Conservation (phyloP, 2,329 filamentous ascomycete genomes). For the Gliomastix tumulicola region DNA sequence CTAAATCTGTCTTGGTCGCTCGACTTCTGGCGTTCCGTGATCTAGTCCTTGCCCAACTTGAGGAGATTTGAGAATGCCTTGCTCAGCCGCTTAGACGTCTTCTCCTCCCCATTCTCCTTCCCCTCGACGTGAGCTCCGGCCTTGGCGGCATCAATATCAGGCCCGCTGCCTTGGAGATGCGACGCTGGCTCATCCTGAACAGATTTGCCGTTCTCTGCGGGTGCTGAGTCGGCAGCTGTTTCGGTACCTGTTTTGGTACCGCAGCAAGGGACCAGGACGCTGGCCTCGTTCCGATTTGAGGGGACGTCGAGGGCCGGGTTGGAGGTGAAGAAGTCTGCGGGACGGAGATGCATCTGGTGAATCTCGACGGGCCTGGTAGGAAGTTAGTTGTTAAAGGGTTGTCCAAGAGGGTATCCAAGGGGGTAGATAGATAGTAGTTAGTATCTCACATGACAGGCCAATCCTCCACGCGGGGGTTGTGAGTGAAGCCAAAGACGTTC, state of each 20-base stretch:
- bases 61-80: no score
- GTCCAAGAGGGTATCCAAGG: neutral
- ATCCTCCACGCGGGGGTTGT: constrained; percentile 40
- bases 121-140: constrained; percentile 6
- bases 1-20: no score
- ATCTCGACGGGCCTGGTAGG: constrained; percentile 36
- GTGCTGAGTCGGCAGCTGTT: no score
- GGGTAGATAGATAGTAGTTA: no score
- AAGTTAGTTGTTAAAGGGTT: constrained; percentile 4
- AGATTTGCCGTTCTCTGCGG: constrained; percentile 5
- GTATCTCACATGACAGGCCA: constrained; percentile 47
- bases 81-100: constrained; percentile 2
- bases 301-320: constrained; percentile 39
- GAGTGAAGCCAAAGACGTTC: constrained; percentile 41
- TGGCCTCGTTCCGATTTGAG: constrained; percentile 23
- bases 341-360: constrained; percentile 36
- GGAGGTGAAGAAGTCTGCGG: constrained; percentile 36
- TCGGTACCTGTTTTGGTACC: no score
- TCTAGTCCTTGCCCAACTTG: no score
- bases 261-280: constrained; percentile 31
- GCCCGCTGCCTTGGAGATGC: constrained; percentile 22
- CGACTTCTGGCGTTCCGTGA: no score
- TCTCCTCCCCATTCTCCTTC: constrained; percentile 3
- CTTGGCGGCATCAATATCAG: constrained; percentile 8
- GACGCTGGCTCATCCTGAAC: constrained; percentile 19